A percentile compares a stretch with the other conserved stretches of the same genome.
Evolutionary conservation across 2,329 filamentous ascomycete species (phyloP).

Genomic region (Botrytis sinoallii): DNA sequence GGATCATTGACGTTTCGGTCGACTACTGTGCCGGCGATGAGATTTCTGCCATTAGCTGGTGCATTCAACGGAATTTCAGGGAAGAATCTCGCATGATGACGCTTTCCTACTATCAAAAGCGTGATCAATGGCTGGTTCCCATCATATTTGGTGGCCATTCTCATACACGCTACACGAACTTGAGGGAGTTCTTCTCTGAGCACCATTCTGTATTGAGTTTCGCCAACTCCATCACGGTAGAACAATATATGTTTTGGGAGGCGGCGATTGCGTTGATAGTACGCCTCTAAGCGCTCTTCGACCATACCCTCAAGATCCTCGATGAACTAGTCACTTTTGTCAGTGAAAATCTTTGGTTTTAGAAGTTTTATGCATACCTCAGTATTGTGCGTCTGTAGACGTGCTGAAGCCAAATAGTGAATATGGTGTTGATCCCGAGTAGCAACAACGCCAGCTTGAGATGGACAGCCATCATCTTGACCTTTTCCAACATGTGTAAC

Average conservation of each 20-base stretch:
- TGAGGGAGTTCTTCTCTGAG: conserved; percentile 32
- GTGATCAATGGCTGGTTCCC: not conserved
- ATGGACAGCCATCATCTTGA: conserved; percentile 55
- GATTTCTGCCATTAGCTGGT: too few species aligned
- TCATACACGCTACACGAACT: conserved; percentile 27
- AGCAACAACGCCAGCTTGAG: conserved; percentile 74
- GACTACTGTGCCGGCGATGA: not conserved
- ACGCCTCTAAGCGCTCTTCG: conserved; percentile 17
- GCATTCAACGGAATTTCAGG: too few species aligned
- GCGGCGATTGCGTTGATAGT: conserved; percentile 40
- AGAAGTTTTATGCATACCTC: conserved; percentile 45
- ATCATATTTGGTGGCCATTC: not conserved
- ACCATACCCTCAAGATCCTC: conserved; percentile 20
- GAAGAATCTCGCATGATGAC: not conserved
- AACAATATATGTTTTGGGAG: too few species aligned
- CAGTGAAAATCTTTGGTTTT: too few species aligned
- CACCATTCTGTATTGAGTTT: conserved; percentile 37
- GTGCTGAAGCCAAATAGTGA: conserved; percentile 72
- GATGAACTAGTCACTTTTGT: conserved; percentile 39
- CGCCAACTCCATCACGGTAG: conserved; percentile 39
- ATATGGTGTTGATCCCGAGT: conserved; percentile 63
- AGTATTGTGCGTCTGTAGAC: conserved; percentile 75
- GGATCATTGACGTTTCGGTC: not conserved
- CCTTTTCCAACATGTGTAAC: conserved; percentile 77
- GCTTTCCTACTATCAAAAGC: not conserved